Evolutionary conservation across 1,284 basidiomycete genomes (phyloP).

Genomic region (Trichosporon asahii): DNA sequence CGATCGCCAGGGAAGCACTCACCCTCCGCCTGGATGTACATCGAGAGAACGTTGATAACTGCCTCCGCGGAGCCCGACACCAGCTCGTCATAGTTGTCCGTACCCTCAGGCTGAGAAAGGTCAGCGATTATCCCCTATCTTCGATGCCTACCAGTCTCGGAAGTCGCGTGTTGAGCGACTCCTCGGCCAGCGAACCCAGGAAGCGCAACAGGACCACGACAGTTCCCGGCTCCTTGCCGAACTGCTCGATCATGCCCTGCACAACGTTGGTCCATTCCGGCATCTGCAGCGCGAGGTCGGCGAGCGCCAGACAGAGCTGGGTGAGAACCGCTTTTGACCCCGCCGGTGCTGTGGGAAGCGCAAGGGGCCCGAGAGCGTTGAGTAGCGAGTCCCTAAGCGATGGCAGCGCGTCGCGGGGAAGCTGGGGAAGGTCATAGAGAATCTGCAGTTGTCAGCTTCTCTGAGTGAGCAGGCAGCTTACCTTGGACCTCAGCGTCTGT

Average conservation of each 20-base stretch:
- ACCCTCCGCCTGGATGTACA: slow-evolving; percentile 91
- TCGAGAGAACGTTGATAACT: slow-evolving; percentile 72
- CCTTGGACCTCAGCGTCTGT: slow-evolving; percentile 94
- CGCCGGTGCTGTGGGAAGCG: slow-evolving; percentile 55
- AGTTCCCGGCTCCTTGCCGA: slow-evolving; percentile 77
- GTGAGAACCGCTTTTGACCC: slow-evolving; percentile 84
- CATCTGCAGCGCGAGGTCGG: slow-evolving; percentile 87
- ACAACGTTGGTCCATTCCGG: slow-evolving; percentile 81
- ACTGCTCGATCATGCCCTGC: slow-evolving; percentile 74
- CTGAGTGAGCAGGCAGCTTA: slow-evolving; percentile 49
- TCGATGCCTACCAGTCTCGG: slow-evolving; percentile 73
- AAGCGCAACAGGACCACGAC: slow-evolving; percentile 86
- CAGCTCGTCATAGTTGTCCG: slow-evolving; percentile 51
- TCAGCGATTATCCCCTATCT: neutral
- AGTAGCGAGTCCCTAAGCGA: slow-evolving; percentile 83
- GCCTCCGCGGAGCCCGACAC: slow-evolving; percentile 70
- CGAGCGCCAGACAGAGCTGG: slow-evolving; percentile 83
- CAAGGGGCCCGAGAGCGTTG: slow-evolving; percentile 64
- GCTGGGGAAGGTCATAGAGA: slow-evolving; percentile 89
- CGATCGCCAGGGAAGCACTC: slow-evolving; percentile 34
- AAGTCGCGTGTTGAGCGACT: slow-evolving; percentile 80
- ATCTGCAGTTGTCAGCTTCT: slow-evolving; percentile 59
- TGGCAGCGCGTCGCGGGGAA: slow-evolving; percentile 68
- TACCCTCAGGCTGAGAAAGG: slow-evolving; percentile 25
- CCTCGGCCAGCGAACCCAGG: slow-evolving; percentile 86